Conservation (phyloP, 2,329 filamentous ascomycete genomes). For the Ramichloridium luteum region DNA sequence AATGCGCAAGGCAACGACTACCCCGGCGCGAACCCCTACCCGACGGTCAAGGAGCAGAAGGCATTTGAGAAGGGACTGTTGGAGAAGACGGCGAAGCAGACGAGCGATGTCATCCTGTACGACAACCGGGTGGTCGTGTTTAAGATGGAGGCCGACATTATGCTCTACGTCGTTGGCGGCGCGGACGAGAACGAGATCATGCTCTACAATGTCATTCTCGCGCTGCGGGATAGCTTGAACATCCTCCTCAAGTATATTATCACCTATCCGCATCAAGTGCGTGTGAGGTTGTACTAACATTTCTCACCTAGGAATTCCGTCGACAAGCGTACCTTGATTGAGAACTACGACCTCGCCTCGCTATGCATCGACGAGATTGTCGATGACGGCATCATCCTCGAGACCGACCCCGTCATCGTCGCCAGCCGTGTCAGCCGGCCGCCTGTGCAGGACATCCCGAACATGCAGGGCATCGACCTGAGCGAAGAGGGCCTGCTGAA, state of each 20-base stretch:
- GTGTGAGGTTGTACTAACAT: conserved; percentile 9
- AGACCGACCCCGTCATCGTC: conserved; percentile 91
- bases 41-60: conserved; percentile 85
- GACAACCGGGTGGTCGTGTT: conserved; percentile 94
- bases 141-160: conserved; percentile 95
- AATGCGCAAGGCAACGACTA: conserved; percentile 44
- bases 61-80: conserved; percentile 91
- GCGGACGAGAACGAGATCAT: conserved; percentile 94
- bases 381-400: conserved; percentile 90
- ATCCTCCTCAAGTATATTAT: conserved; percentile 83
- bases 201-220: conserved; percentile 81
- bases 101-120: conserved; percentile 90
- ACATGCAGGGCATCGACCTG: conserved; percentile 86
- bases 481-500: conserved; percentile 94
- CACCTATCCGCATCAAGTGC: conserved; percentile 1
- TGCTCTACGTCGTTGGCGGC: conserved; percentile 85
- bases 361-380: conserved; percentile 91
- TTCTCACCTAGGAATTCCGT: conserved; percentile 61
- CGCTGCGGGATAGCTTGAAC: conserved; percentile 79
- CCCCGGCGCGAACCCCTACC: conserved; percentile 63
- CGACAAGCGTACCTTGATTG: conserved; percentile 93
- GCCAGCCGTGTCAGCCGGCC: conserved; percentile 85
- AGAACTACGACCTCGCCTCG: conserved; percentile 95
- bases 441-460: conserved; percentile 73
- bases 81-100: conserved; percentile 93